These are phyloP conservation scores for Saccharomyces hybrid DNA, from an alignment of 1,139 yeast genomes.

Conservation along the genomic window DNA sequence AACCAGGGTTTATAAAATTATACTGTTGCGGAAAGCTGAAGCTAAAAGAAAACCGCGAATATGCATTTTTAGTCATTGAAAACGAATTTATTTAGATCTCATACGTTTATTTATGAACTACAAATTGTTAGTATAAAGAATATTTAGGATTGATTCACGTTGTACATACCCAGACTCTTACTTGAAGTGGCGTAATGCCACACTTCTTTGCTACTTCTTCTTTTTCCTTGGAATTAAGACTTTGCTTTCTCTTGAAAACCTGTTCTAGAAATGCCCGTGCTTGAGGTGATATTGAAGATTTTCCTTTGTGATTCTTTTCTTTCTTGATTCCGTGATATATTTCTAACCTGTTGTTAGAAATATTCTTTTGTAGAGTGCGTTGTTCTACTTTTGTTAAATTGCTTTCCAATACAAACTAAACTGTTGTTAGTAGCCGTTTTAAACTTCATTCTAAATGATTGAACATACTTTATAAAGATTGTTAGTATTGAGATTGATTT, in stretches of 20 bases:
- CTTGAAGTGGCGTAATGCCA: conserved; percentile 14
- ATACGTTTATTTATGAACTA: conserved; percentile 2
- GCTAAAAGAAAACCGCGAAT: not conserved
- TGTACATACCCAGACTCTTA: conserved; percentile 13
- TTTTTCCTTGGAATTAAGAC: conserved; percentile 12
- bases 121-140: not conserved
- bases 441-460: not conserved
- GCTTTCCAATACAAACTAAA: not conserved
- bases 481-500: not conserved
- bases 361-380: not conserved
- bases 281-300: conserved; percentile 2
- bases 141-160: not conserved
- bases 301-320: not conserved
- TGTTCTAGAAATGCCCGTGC: conserved; percentile 12
- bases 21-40: conserved; percentile 6
- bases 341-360: not conserved
- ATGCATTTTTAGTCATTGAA: not conserved
- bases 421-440: not conserved
- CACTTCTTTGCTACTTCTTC: conserved; percentile 14
- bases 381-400: not conserved
- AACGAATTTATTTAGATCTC: not conserved
- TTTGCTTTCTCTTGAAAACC: conserved; percentile 12
- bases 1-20: conserved; percentile 3
- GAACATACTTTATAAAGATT: not conserved
- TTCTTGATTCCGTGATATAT: not conserved